These are phyloP conservation scores for Candida albicans DNA, from an alignment of 1,139 yeast species.

Conservation along the genomic window DNA sequence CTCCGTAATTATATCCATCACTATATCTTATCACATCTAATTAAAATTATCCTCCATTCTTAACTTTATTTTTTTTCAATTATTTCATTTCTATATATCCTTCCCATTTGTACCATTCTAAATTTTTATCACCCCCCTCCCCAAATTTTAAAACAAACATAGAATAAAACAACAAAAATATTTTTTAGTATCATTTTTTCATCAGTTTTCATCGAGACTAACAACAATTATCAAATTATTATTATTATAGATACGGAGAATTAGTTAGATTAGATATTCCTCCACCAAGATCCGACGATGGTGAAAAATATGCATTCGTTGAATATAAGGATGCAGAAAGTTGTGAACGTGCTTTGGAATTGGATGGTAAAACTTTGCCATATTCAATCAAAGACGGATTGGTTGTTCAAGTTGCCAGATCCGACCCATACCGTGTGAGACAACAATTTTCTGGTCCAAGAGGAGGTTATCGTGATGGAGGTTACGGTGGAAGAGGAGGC, in stretches of 20 bases:
- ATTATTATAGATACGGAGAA: slow-evolving; percentile 51
- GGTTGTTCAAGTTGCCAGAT: slow-evolving; percentile 59
- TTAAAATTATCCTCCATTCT: slow-evolving; percentile 4
- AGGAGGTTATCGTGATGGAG: slow-evolving; percentile 22
- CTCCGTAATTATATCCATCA: no score
- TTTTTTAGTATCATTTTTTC: neutral
- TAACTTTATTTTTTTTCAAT: slow-evolving; percentile 6
- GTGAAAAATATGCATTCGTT: slow-evolving; percentile 72
- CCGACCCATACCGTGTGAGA: slow-evolving; percentile 50
- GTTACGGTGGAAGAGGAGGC: slow-evolving; percentile 12
- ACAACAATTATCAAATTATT: slow-evolving; percentile 3
- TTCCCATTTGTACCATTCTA: slow-evolving; percentile 5
- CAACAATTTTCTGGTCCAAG: slow-evolving; percentile 31
- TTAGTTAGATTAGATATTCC: slow-evolving; percentile 69
- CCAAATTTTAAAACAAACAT: slow-evolving; percentile 3
- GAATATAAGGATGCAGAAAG: slow-evolving; percentile 61
- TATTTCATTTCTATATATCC: slow-evolving; percentile 4
- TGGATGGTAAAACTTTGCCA: slow-evolving; percentile 47
- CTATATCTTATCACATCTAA: neutral
- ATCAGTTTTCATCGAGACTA: slow-evolving; percentile 9
- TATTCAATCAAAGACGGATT: slow-evolving; percentile 42
- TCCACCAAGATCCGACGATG: slow-evolving; percentile 64
- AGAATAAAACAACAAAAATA: slow-evolving; percentile 14
- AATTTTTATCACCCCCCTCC: no score
- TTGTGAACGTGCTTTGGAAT: slow-evolving; percentile 60